Percentiles rank a stretch among this genome's conserved stretches.
Evolutionary conservation across 2,329 filamentous ascomycete species (phyloP).

Genomic region (Fusarium abutilonis): DNA sequence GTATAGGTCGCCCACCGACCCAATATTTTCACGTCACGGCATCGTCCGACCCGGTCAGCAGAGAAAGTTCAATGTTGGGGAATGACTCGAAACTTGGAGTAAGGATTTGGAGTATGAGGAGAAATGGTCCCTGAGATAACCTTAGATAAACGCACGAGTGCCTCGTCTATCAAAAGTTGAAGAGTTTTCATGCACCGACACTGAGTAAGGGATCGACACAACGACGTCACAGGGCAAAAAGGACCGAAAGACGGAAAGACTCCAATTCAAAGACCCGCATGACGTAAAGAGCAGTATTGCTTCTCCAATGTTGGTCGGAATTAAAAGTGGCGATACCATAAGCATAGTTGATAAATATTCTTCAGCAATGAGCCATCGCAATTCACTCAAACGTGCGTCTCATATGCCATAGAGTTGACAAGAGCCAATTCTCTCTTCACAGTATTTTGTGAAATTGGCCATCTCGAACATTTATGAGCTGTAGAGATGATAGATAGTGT

Average conservation of each 20-base stretch:
- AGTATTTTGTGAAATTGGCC: too few species aligned
- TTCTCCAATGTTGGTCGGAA: too few species aligned
- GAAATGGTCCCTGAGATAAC: slow-evolving; percentile 15
- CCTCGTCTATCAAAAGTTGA: neutral
- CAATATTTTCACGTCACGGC: slow-evolving; percentile 21
- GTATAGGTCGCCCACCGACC: neutral
- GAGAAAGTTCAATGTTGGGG: slow-evolving; percentile 6
- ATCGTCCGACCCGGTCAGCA: slow-evolving; percentile 25
- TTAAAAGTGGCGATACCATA: too few species aligned
- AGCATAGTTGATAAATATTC: too few species aligned
- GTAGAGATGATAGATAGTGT: too few species aligned
- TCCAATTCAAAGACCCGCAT: slow-evolving; percentile 18
- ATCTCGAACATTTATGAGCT: too few species aligned
- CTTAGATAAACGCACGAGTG: slow-evolving; percentile 29
- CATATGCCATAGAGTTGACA: too few species aligned
- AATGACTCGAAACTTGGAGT: slow-evolving; percentile 26
- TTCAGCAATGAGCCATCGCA: too few species aligned
- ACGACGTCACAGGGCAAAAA: slow-evolving; percentile 6
- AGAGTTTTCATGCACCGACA: slow-evolving; percentile 2
- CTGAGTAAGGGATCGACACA: neutral
- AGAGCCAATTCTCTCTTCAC: too few species aligned
- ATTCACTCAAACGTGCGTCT: too few species aligned
- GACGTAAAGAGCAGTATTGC: slow-evolving; percentile 13
- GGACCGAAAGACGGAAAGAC: neutral
- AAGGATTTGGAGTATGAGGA: slow-evolving; percentile 10